These are phyloP conservation scores for Camillea tinctor DNA, from an alignment of 2,329 filamentous ascomycete species.

Conservation along the genomic window DNA sequence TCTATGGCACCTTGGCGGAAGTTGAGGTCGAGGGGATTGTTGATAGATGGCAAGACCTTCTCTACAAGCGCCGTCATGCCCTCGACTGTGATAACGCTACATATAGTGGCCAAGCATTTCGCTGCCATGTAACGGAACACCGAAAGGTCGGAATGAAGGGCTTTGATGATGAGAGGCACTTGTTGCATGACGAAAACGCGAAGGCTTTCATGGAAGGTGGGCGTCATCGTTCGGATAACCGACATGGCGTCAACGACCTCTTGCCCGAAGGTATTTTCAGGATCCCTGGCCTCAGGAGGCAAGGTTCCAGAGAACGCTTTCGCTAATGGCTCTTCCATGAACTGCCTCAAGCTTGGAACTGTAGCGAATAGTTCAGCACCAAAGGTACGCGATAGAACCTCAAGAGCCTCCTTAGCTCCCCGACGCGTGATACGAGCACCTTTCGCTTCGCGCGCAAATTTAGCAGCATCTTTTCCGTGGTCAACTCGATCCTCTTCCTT, in stretches of 20 bases:
- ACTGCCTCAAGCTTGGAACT: slow-evolving; percentile 75
- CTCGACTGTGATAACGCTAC: slow-evolving; percentile 91
- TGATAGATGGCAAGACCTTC: slow-evolving; percentile 87
- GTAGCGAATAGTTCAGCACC: slow-evolving; percentile 74
- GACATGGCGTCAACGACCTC: slow-evolving; percentile 94
- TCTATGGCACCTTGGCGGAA: slow-evolving; percentile 93
- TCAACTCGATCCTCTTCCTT: slow-evolving; percentile 97
- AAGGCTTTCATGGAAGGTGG: slow-evolving; percentile 76
- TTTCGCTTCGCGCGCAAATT: slow-evolving; percentile 85
- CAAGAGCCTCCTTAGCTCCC: slow-evolving; percentile 90
- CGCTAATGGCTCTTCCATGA: slow-evolving; percentile 80
- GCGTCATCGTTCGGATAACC: slow-evolving; percentile 85
- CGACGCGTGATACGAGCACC: slow-evolving; percentile 86
- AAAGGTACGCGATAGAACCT: slow-evolving; percentile 80
- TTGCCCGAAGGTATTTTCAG: slow-evolving; percentile 77
- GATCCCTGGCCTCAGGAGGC: slow-evolving; percentile 69
- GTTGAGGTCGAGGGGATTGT: slow-evolving; percentile 82
- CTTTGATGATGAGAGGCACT: slow-evolving; percentile 82
- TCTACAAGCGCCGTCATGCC: slow-evolving; percentile 96
- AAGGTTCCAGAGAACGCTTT: slow-evolving; percentile 72
- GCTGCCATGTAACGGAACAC: slow-evolving; percentile 96
- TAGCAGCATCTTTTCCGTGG: slow-evolving; percentile 77
- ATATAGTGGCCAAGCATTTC: slow-evolving; percentile 95
- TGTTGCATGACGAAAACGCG: slow-evolving; percentile 79
- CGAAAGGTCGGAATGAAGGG: slow-evolving; percentile 81